Evolutionary conservation across 2,329 filamentous ascomycete species (phyloP).

Genomic region (Colletotrichum cereale): DNA sequence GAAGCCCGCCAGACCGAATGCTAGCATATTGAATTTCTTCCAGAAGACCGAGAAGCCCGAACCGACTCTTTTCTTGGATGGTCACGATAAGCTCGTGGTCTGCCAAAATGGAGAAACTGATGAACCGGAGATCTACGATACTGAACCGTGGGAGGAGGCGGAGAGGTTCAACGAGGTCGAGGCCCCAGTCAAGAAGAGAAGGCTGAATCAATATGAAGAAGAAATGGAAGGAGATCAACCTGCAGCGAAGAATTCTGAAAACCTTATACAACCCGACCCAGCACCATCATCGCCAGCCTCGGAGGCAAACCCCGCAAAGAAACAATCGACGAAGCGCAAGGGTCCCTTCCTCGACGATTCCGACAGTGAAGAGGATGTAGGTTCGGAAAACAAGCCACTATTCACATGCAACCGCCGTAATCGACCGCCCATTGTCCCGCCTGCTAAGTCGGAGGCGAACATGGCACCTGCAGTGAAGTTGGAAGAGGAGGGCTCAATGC

Average conservation of each 20-base stretch:
- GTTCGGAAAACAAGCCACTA: constrained; percentile 4
- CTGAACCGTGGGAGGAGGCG: constrained; percentile 26
- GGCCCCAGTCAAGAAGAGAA: constrained; percentile 56
- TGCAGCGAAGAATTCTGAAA: constrained; percentile 7
- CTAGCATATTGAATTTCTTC: constrained; percentile 81
- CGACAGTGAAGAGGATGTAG: constrained; percentile 62
- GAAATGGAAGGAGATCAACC: constrained; percentile 14
- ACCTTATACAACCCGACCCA: constrained; percentile 4
- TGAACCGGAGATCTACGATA: constrained; percentile 25
- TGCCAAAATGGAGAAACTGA: constrained; percentile 9
- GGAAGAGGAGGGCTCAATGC: background rate
- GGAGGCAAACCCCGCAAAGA: constrained; percentile 26
- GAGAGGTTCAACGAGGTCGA: constrained; percentile 52
- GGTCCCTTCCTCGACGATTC: constrained; percentile 81
- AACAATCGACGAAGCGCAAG: constrained; percentile 47
- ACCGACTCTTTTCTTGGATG: constrained; percentile 66
- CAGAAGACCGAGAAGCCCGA: constrained; percentile 74
- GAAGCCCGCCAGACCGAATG: constrained; percentile 62
- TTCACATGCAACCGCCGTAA: background rate
- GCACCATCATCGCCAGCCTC: constrained; percentile 17
- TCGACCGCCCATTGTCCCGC: background rate
- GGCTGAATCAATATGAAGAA: constrained; percentile 49
- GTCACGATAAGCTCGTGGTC: constrained; percentile 29
- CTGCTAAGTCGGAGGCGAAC: background rate
- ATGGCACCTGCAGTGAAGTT: background rate